Evolutionary conservation across 345 rosid genomes (phyloP), one percentile per base, ranked within the genome.

Genomic region (Eucalyptus polyanthemos): DNA sequence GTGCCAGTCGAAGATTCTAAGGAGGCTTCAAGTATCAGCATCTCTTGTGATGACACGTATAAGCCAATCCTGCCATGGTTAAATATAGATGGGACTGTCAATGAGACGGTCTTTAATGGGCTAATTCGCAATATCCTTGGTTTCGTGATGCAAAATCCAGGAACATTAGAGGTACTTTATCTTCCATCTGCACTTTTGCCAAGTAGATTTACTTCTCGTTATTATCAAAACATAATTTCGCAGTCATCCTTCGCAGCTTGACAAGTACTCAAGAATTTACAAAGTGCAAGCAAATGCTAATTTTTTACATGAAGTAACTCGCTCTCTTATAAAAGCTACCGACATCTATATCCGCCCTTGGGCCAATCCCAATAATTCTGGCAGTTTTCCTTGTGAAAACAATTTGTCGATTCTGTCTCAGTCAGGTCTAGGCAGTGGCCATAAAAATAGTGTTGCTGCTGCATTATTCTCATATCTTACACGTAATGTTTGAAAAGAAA

Each of bases 121-220:
- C 96, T 97, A 88, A 72, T 94, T 72, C 97, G 97, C 54, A 96
- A 95, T 91, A 91, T 95, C 91, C 94, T 97, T 91, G 98, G 98
- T 42, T 93, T 91, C 12, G 96, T 95, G 91, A 93, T 96, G 98
- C 98, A 94, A 94, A 93, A 95, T 92, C 97, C 98, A 87, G 98
- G 97, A 67, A 94, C 94, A 88, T 91, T 92, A 87, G 96, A 96
- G 97, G 99, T 96, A 96, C 87, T 40, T 76, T 22, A n/a, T 86
- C 80, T 89, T 89, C 51, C 91, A 88, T 69, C 72, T 45, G 44
- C 85, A 17, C 76, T 56, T 44, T 45, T 85, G 81, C 86, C 47
- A 44, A 54, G 44, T 58, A 50, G 42, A 40, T 47, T 31, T 37
- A 53, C 27, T 87, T 50, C 54, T n/a, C 72, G 40, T 76, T 76